Conservation (phyloP, 805 yeast genomes). For the Limtongia smithiae region DNA sequence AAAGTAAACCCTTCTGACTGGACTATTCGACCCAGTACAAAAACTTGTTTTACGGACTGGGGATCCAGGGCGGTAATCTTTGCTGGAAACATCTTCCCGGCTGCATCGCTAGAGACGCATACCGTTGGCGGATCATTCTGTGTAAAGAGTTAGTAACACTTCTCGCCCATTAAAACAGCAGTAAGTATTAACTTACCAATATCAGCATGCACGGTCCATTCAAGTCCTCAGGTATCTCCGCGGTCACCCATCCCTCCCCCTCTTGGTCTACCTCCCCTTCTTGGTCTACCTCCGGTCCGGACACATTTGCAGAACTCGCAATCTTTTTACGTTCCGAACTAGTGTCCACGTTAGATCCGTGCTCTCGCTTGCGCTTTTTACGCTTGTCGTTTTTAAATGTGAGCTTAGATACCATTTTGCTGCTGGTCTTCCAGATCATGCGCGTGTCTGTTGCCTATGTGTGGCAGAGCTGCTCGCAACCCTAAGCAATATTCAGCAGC, state of each 20-base stretch:
- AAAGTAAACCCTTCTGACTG: slow-evolving; percentile 31
- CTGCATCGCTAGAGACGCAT: slow-evolving; percentile 29
- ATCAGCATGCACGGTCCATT: slow-evolving; percentile 39
- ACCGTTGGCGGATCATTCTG: slow-evolving; percentile 10
- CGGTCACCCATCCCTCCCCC: slow-evolving; percentile 37
- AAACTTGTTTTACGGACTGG: slow-evolving; percentile 37
- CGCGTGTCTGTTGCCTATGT: too few relatives aligned
- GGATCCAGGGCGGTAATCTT: slow-evolving; percentile 35
- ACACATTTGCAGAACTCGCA: too few relatives aligned
- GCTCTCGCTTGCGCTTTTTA: slow-evolving; percentile 20
- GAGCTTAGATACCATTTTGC: slow-evolving; percentile 40
- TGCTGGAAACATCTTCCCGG: slow-evolving; percentile 31
- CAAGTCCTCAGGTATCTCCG: slow-evolving; percentile 33
- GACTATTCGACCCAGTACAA: slow-evolving; percentile 32
- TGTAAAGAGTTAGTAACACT: background rate
- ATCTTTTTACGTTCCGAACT: too few relatives aligned
- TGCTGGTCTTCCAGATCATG: too few relatives aligned
- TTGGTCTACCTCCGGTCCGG: too few relatives aligned
- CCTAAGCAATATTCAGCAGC: too few relatives aligned
- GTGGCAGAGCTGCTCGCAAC: too few relatives aligned
- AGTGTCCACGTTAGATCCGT: too few relatives aligned
- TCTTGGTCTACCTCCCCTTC: slow-evolving; percentile 9
- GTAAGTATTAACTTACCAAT: slow-evolving; percentile 5
- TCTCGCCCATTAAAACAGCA: too few relatives aligned
- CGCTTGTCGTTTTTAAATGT: slow-evolving; percentile 40